Evolutionary conservation across 495 filamentous ascomycete species (phyloP).

Genomic region (Neurospora sp.): DNA sequence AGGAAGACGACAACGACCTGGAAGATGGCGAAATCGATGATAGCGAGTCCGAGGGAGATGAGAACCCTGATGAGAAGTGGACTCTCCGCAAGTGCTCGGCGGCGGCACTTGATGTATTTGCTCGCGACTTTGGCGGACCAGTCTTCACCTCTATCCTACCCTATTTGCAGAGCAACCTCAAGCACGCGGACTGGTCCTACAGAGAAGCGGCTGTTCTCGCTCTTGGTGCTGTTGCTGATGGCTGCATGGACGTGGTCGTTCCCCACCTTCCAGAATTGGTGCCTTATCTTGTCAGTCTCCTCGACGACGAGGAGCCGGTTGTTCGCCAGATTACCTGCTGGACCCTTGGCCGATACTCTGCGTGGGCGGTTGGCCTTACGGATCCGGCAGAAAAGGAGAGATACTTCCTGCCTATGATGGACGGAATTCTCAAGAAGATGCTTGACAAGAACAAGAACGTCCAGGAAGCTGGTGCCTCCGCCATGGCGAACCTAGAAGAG

Average conservation of each 20-base stretch:
- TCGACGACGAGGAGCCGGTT: conserved; percentile 81
- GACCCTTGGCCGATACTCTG: conserved; percentile 89
- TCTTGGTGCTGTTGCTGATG: conserved; percentile 88
- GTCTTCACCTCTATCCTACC: conserved; percentile 89
- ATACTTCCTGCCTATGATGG: conserved; percentile 96
- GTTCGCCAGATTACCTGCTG: conserved; percentile 97
- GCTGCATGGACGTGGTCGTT: conserved; percentile 80
- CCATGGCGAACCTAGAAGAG: conserved; percentile 93
- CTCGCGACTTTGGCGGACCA: conserved; percentile 74
- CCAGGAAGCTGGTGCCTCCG: conserved; percentile 91
- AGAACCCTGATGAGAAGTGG: conserved; percentile 87
- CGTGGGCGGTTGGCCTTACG: conserved; percentile 75
- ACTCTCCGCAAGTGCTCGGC: conserved; percentile 96
- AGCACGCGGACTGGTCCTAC: conserved; percentile 80
- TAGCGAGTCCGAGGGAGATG: conserved; percentile 63
- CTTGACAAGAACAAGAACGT: conserved; percentile 95
- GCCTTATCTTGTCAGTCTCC: conserved; percentile 77
- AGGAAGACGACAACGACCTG: conserved; percentile 70
- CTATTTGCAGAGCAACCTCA: conserved; percentile 83
- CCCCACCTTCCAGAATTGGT: conserved; percentile 88
- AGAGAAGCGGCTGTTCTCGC: conserved; percentile 93
- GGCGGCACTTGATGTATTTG: conserved; percentile 88
- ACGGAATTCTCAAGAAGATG: conserved; percentile 89
- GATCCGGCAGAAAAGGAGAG: conserved; percentile 54
- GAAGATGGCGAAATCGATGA: conserved; percentile 86